Evolutionary conservation across 176 grass and related monocot genomes (phyloP), one percentile per base, ranked within the genome.

Genomic region (Zoysia pacifica): DNA sequence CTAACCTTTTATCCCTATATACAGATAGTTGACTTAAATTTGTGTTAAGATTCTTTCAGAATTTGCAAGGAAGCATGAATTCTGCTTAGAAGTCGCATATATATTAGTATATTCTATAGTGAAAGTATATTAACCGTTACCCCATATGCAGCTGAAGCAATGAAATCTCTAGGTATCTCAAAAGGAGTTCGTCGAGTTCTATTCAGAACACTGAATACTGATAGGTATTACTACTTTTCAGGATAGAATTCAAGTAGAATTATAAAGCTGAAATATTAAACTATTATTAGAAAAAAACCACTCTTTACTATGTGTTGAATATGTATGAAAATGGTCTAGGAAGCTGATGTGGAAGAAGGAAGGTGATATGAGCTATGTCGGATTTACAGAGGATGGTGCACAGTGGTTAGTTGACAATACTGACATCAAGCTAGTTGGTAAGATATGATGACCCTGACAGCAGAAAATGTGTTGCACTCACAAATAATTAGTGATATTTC

Each of bases 391-490:
- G 72, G 89, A 97, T 84, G 94, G 89, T 48, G 85, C 91, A 1
- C 91, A 28, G 28, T 28, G 28, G 28, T 28, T 28, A 28, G 28
- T 28, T 9, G 94, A 97, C 72, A 97, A 93, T 70, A 97, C 94
- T 9, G 94, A 97, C 41, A 93, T 97, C 55, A 93, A 97, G 73
- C 86, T 97, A 70, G 40, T 93, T 46, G 93, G 93, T 97, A 82
- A 78, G 93, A 78, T 74, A 73, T 51, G 11, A 11, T 58, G 52
- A 62, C 19, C 53, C 50, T 52, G 50, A 52, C 50, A 52, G 5
- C 4, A 16, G 12, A 15, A 2, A 55, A 55, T 55, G 13, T 16
- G 1, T 6, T n/a, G 5, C 18, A 1, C 16, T 59, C 16, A 16
- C 16, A 16, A n/a, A 18, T 18, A 0, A 18, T 18, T 15, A 5